Evolutionary conservation across 1,284 basidiomycete genomes (phyloP).

Genomic region (Volvariella surrecta): DNA sequence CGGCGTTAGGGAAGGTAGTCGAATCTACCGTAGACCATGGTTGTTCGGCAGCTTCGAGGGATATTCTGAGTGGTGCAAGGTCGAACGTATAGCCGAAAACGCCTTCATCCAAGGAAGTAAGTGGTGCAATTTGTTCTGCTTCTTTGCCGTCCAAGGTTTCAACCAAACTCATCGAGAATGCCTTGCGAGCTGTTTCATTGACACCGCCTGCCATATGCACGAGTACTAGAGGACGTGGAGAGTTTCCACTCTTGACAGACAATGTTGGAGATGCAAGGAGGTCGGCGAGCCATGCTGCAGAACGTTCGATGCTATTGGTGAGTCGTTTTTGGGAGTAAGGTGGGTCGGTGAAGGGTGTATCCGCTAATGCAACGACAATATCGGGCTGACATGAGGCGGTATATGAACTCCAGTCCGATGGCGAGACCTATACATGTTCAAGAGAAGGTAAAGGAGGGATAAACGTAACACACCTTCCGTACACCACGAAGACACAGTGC

Average conservation of each 20-base stretch:
- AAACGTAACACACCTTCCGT: slow-evolving; percentile 40
- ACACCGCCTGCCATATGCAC: slow-evolving; percentile 62
- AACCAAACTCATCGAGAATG: slow-evolving; percentile 51
- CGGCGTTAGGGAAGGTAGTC: background rate
- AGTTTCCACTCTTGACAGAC: background rate
- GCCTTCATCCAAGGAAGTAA: slow-evolving; percentile 54
- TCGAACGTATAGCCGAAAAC: slow-evolving; percentile 63
- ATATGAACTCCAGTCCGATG: slow-evolving; percentile 45
- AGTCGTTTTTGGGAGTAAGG: slow-evolving; percentile 67
- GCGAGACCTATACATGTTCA: slow-evolving; percentile 36
- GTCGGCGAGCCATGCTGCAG: slow-evolving; percentile 49
- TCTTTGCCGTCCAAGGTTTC: slow-evolving; percentile 53
- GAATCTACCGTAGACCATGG: background rate
- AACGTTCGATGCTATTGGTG: slow-evolving; percentile 66
- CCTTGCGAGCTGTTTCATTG: slow-evolving; percentile 43
- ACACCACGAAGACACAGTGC: slow-evolving; percentile 62
- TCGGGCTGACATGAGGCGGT: slow-evolving; percentile 52
- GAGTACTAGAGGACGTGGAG: slow-evolving; percentile 28
- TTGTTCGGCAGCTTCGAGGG: slow-evolving; percentile 17
- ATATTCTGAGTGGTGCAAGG: slow-evolving; percentile 44
- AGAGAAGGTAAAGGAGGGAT: background rate
- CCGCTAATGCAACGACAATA: slow-evolving; percentile 60
- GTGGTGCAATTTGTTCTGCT: slow-evolving; percentile 38
- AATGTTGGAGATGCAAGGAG: slow-evolving; percentile 27
- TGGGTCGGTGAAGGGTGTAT: slow-evolving; percentile 54